phyloP scores from a whole-genome alignment of 331 rosid genomes.

The Rosa hybrid region DNA sequence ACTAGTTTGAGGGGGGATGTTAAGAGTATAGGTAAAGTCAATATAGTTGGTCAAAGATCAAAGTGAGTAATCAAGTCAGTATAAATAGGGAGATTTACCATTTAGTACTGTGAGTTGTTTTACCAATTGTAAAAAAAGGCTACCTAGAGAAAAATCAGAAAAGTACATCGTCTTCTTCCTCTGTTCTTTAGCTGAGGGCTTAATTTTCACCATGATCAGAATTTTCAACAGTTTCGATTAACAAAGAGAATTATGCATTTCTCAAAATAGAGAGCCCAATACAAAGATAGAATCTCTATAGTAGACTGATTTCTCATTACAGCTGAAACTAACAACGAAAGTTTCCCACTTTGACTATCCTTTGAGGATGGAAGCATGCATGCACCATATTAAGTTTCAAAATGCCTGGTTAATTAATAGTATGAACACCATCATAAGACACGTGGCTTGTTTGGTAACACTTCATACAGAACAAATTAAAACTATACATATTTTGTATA shows the following conservation, averaged over 20 bases:
- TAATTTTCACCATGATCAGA: too few species aligned
- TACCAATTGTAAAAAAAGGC: too few species aligned
- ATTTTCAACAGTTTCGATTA: not conserved
- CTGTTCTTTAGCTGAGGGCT: too few species aligned
- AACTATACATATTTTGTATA: not conserved
- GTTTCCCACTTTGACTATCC: not conserved
- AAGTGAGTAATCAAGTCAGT: too few species aligned
- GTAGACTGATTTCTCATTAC: not conserved
- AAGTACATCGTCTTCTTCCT: too few species aligned
- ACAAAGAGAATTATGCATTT: conserved; percentile 1
- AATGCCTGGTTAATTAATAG: not conserved
- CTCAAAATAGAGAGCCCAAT: conserved; percentile 1
- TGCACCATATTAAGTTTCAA: not conserved
- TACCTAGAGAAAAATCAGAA: too few species aligned
- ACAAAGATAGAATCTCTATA: not conserved
- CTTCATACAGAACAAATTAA: not conserved
- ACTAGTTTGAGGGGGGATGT: too few species aligned
- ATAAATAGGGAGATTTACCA: too few species aligned
- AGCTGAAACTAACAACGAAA: not conserved
- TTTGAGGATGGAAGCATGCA: not conserved
- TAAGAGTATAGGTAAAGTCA: too few species aligned
- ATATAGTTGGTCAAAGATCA: too few species aligned
- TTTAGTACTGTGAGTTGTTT: too few species aligned
- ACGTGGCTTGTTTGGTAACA: not conserved
- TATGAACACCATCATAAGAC: not conserved